Conservation (phyloP, 2,329 filamentous ascomycete genomes). For the Paracamarosporium sp. region DNA sequence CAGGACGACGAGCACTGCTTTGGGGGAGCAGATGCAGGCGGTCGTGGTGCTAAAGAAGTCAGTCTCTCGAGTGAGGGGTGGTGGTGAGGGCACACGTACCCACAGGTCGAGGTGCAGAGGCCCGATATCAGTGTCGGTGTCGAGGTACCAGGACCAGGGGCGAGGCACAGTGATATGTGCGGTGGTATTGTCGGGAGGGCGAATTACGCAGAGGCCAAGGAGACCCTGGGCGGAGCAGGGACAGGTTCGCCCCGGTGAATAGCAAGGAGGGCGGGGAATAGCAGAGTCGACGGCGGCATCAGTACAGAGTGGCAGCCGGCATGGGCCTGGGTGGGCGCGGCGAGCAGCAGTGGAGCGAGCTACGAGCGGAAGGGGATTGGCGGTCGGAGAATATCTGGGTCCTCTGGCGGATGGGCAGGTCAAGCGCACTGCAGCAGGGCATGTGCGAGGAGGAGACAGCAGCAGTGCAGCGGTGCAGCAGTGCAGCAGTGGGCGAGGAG, state of each 20-base stretch:
- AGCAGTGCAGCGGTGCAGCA: constrained; percentile 17
- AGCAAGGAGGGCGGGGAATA: constrained; percentile 30
- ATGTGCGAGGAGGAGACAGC: constrained; percentile 14
- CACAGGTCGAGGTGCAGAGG: constrained; percentile 6
- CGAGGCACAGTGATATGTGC: constrained; percentile 22
- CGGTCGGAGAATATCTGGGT: constrained; percentile 33
- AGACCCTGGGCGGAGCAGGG: constrained; percentile 22
- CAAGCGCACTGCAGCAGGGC: not conserved
- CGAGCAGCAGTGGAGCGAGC: constrained; percentile 28
- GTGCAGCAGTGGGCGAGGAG: constrained; percentile 13
- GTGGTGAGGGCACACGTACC: constrained; percentile 9
- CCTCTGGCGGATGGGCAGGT: constrained; percentile 10
- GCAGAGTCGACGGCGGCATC: constrained; percentile 34
- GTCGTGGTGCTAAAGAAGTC: not conserved
- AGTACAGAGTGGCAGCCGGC: constrained; percentile 26
- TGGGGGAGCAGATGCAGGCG: not conserved
- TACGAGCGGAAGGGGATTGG: constrained; percentile 16
- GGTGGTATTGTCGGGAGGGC: constrained; percentile 31
- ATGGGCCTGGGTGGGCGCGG: constrained; percentile 29
- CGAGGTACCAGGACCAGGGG: constrained; percentile 19
- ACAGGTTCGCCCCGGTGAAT: constrained; percentile 28
- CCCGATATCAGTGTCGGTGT: constrained; percentile 9
- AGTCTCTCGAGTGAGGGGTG: not conserved
- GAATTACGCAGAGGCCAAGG: constrained; percentile 33
- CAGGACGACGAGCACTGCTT: not conserved